Conservation (phyloP, 768 basidiomycete genomes). For the Tylopilus balloui region DNA sequence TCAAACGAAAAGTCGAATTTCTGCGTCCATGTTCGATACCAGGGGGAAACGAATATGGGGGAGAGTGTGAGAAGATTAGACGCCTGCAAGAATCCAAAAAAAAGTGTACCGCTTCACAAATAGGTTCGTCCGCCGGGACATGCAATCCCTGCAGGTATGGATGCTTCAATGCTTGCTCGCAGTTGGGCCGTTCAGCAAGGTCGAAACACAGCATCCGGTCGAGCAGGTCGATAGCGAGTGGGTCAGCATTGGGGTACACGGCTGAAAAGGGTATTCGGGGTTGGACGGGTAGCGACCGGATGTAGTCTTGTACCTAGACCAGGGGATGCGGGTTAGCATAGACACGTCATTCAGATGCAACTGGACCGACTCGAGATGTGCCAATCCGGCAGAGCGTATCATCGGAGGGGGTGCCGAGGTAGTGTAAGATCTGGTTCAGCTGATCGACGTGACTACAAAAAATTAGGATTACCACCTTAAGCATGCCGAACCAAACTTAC, state of each 20-base stretch:
- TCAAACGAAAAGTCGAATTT: slow-evolving; percentile 97
- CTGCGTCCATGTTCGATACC: slow-evolving; percentile 20
- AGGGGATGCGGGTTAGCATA: slow-evolving; percentile 2
- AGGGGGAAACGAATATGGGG: neutral
- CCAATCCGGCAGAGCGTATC: slow-evolving; percentile 95
- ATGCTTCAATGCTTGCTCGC: slow-evolving; percentile 92
- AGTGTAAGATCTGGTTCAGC: slow-evolving; percentile 95
- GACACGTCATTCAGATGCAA: neutral
- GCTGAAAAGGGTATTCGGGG: slow-evolving; percentile 89
- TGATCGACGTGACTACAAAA: slow-evolving; percentile 88
- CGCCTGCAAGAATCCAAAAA: neutral
- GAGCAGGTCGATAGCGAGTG: slow-evolving; percentile 89
- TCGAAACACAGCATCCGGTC: slow-evolving; percentile 92
- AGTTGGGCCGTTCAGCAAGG: slow-evolving; percentile 91
- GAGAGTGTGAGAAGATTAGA: neutral
- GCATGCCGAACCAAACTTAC: slow-evolving; percentile 42
- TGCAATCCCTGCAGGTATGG: slow-evolving; percentile 97
- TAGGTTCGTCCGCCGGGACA: slow-evolving; percentile 90
- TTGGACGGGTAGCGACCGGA: slow-evolving; percentile 95
- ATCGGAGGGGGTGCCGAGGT: slow-evolving; percentile 96
- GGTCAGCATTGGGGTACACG: slow-evolving; percentile 91
- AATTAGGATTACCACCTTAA: slow-evolving; percentile 1
- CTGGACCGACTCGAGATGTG: slow-evolving; percentile 71
- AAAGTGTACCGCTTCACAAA: slow-evolving; percentile 64
- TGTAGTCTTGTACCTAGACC: slow-evolving; percentile 90